Conservation (phyloP, 2,329 filamentous ascomycete genomes). For the Aureobasidium sp. region DNA sequence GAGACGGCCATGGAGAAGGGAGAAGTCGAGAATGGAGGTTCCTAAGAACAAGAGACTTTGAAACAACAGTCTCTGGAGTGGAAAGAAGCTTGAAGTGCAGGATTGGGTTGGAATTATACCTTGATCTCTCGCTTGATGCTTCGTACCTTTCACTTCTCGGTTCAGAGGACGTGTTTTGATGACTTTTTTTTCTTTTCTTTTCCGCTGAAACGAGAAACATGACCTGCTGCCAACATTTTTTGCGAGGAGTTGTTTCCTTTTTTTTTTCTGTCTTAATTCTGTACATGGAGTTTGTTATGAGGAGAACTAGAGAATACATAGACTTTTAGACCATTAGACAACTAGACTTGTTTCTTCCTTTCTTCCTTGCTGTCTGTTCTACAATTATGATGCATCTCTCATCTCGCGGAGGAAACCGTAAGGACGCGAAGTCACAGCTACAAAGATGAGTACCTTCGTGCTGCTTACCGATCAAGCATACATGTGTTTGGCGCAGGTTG, state of each 20-base stretch:
- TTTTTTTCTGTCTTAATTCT: neutral
- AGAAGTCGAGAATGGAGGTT: slow-evolving; percentile 11
- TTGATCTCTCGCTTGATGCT: neutral
- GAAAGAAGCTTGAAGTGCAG: neutral
- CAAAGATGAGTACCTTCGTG: too few species aligned
- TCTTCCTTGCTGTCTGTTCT: neutral
- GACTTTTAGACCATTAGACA: too few species aligned
- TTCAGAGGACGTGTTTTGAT: neutral
- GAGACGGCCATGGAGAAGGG: slow-evolving; percentile 10
- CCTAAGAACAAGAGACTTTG: neutral
- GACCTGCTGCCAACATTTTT: neutral
- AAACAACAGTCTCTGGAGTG: neutral
- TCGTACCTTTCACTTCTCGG: neutral
- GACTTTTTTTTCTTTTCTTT: neutral
- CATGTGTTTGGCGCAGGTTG: too few species aligned
- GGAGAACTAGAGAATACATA: neutral
- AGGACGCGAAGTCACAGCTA: too few species aligned
- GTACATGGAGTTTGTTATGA: neutral
- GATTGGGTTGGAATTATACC: neutral
- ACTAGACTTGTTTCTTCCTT: neutral
- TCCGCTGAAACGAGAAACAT: slow-evolving; percentile 8
- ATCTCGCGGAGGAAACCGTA: too few species aligned
- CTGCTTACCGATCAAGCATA: too few species aligned
- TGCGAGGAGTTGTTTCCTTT: neutral
- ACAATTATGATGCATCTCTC: too few species aligned